Evolutionary conservation across 805 yeast genomes (phyloP).

Genomic region (Lipomyces japonicus): DNA sequence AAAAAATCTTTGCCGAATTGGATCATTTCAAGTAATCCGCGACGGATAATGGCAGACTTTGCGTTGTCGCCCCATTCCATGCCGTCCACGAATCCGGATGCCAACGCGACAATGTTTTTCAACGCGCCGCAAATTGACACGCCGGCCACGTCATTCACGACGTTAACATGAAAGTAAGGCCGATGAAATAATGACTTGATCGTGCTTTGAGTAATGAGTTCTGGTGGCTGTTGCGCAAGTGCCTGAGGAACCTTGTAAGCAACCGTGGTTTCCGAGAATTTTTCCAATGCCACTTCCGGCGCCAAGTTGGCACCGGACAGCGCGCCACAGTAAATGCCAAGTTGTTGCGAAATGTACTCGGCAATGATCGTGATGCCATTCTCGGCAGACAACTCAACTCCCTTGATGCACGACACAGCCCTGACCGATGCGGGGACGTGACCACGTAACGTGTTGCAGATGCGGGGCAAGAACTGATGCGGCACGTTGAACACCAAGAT

Average conservation of each 20-base stretch:
- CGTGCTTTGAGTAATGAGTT: constrained; percentile 11
- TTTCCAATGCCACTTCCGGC: constrained; percentile 90
- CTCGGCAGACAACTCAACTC: constrained; percentile 78
- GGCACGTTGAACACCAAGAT: constrained; percentile 91
- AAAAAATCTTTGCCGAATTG: constrained; percentile 78
- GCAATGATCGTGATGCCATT: constrained; percentile 78
- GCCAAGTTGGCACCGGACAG: constrained; percentile 97
- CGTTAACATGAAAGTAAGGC: constrained; percentile 95
- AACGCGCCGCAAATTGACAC: constrained; percentile 95
- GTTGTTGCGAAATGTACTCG: constrained; percentile 68
- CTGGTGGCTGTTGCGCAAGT: constrained; percentile 14
- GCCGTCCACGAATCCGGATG: constrained; percentile 97
- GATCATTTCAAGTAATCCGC: constrained; percentile 87
- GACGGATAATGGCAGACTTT: constrained; percentile 94
- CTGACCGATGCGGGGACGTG: constrained; percentile 60
- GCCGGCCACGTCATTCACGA: constrained; percentile 90
- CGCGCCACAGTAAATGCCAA: constrained; percentile 92
- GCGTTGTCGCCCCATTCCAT: constrained; percentile 99
- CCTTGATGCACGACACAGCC: constrained; percentile 94
- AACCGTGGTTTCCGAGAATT: constrained; percentile 97
- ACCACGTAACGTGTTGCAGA: constrained; percentile 58
- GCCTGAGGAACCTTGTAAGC: constrained; percentile 82
- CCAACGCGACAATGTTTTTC: constrained; percentile 92
- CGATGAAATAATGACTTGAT: constrained; percentile 83
- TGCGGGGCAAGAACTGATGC: constrained; percentile 84